A percentile compares a stretch with the other conserved stretches of the same genome.
Evolutionary conservation across 164 flowering plant species (phyloP).

Genomic region (Paratinospora sagittata): DNA sequence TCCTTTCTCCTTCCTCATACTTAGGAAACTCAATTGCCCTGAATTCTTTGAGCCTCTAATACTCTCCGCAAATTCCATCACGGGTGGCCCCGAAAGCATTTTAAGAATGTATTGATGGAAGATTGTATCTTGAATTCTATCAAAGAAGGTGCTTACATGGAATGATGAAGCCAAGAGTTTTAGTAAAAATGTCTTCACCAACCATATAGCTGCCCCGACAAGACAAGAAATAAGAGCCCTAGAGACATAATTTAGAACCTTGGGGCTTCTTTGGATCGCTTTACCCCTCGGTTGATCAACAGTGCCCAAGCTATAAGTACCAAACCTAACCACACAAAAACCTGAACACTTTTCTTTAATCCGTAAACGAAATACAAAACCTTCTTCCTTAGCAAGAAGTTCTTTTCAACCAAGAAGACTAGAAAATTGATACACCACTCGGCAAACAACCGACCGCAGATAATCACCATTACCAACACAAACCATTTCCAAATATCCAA

Average conservation of each 20-base stretch:
- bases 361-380: constrained; percentile 74
- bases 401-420: constrained; percentile 62
- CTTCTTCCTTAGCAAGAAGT: constrained; percentile 59
- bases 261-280: constrained; percentile 27
- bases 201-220: constrained; percentile 58
- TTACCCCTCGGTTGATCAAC: constrained; percentile 44
- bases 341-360: constrained; percentile 53
- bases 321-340: constrained; percentile 57
- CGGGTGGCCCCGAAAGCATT: constrained; percentile 67
- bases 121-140: constrained; percentile 75
- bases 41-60: constrained; percentile 22
- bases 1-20: constrained; percentile 26
- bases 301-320: constrained; percentile 66
- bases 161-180: constrained; percentile 66
- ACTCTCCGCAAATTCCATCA: constrained; percentile 40
- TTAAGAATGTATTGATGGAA: constrained; percentile 69
- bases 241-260: constrained; percentile 41
- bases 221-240: constrained; percentile 46
- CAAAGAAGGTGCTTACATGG: constrained; percentile 69
- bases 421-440: constrained; percentile 52
- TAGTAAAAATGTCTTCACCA: constrained; percentile 54
- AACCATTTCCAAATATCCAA: constrained; percentile 75
- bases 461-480: constrained; percentile 51
- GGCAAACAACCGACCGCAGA: constrained; percentile 58
- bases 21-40: constrained; percentile 48